phyloP scores from a whole-genome alignment of 441 rosid species.

The Gossypium aridum region DNA sequence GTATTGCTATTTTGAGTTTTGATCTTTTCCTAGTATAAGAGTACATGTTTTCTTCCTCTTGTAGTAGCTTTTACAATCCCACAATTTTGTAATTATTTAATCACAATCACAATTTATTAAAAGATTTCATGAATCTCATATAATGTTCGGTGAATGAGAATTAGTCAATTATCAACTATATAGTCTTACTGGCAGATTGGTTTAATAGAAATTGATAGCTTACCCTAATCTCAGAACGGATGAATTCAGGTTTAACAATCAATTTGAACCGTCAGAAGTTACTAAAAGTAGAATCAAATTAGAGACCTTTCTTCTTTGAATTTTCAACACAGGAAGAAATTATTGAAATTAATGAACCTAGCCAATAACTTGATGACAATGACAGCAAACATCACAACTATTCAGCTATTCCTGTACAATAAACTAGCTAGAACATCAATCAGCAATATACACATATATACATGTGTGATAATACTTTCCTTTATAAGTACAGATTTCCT shows the following conservation, averaged over 20 bases:
- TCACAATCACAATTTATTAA: neutral
- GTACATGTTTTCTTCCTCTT: neutral
- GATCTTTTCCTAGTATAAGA: neutral
- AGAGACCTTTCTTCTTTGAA: neutral
- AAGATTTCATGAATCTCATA: neutral
- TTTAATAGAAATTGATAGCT: neutral
- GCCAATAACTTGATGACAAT: neutral
- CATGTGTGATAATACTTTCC: neutral
- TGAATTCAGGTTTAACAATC: neutral
- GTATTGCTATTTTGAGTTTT: neutral
- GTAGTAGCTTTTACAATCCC: neutral
- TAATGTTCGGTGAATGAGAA: neutral
- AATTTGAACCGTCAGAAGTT: neutral
- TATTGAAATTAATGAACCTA: neutral
- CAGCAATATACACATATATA: neutral
- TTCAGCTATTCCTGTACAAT: neutral
- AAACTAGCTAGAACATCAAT: neutral
- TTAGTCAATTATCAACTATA: neutral
- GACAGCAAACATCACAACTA: neutral
- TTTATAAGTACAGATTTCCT: neutral
- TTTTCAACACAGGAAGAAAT: neutral
- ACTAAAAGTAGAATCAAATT: neutral
- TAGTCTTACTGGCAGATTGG: neutral
- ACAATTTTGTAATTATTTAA: neutral
- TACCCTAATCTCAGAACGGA: neutral